Evolutionary conservation across 306 rosid genomes (phyloP), one percentile per base, ranked within the genome.

Genomic region (Vachellia collinsii): DNA sequence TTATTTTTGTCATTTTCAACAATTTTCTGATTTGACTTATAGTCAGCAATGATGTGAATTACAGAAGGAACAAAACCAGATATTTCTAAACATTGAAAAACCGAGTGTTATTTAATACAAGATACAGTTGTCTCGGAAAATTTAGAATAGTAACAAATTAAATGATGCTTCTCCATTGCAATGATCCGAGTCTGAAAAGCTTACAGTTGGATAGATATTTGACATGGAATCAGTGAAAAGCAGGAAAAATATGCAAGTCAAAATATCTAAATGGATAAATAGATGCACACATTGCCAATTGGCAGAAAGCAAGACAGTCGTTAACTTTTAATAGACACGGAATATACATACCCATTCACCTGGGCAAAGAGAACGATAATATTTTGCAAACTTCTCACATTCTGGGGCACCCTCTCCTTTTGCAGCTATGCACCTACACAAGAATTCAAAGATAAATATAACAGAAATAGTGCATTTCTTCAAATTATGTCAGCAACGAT

Each of bases 351-450:
- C 99, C 99, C 97, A 95, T 93, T 95, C 99, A 62, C 93, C 97
- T 65, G 99, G 99, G 90, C 99, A 95, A 78, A 95, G 98, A 81
- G 99, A 73, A 8, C 97, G 96, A 79, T 93, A 95, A 81, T 85
- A 95, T 80, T 93, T 95, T 0, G 93, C 88, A 78, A 95, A 95
- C 87, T 85, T 95, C 5, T 92, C 97, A 20, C 99, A 95, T 83
- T 95, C 99, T 3, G 92, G 88, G 61, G 98, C 94, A 48, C 71
- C 97, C 20, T 93, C 99, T 61, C 98, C 98, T 80, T 92, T 95
- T n/a, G 94, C 97, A 77, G 95, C 97, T 74, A 78, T 72, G 83
- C 99, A 93, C 79, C 98, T 95, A 79, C 69, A 63, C 36, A 84
- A 47, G 53, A 75, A 71, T 72, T 59, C 25, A 67, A 8, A 8